A percentile compares a stretch with the other conserved stretches of the same genome.
Conservation (phyloP, 2,329 filamentous ascomycete genomes). For the Beauveria rudraprayagi region DNA sequence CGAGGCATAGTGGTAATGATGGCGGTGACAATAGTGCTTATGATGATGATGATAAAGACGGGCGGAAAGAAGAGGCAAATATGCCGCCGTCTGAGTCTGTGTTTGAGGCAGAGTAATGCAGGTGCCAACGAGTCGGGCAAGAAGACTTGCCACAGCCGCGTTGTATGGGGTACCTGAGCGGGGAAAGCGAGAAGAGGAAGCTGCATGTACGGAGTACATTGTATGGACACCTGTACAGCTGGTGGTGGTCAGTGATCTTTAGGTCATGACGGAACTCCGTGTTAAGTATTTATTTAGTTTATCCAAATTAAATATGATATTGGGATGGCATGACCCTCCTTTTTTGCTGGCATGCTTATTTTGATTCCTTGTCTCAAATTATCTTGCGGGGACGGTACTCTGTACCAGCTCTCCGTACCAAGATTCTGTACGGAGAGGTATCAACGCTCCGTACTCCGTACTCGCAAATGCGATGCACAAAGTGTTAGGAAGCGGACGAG, state of each 20-base stretch:
- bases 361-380: background rate
- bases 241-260: too few species aligned
- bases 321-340: background rate
- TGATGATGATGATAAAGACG: background rate
- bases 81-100: background rate
- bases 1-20: background rate
- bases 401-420: too few species aligned
- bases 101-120: constrained; percentile 4
- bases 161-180: background rate
- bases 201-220: too few species aligned
- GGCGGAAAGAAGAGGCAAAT: background rate
- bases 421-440: too few species aligned
- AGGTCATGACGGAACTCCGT: too few species aligned
- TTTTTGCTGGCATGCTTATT: background rate
- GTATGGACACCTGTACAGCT: too few species aligned
- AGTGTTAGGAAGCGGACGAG: too few species aligned
- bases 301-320: background rate
- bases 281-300: too few species aligned
- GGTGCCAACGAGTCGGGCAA: background rate
- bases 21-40: background rate
- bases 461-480: too few species aligned
- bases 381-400: background rate
- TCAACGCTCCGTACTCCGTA: too few species aligned
- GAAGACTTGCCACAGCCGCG: background rate
- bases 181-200: too few species aligned